Evolutionary conservation across 139 green algal genomes (phyloP), one percentile per base, ranked within the genome.

Genomic region (Ettlia oleoabundans): DNA sequence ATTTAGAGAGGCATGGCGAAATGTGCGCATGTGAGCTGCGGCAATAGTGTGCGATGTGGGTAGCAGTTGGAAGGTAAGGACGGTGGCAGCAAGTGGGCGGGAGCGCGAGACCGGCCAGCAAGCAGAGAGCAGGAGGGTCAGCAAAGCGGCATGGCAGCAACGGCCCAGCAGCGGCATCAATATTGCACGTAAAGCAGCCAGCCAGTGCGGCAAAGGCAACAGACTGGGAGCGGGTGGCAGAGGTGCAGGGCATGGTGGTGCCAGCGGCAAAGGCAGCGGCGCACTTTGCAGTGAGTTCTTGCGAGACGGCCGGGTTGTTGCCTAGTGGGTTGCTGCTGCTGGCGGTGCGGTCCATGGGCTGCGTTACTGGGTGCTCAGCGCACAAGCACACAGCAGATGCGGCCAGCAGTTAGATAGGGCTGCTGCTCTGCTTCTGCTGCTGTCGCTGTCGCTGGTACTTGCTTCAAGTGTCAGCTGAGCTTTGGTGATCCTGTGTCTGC

Each of bases 251-350:
- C 47, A 58, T 24, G 47, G 13, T 58, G 47, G 47, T 15, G 47
- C 7, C 61, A 38, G 21, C 3, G 6, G 18, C 61, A 13, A 1
- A 42, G 15, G 7, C 64, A n/a, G n/a, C n/a, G 47, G 65, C 71
- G 4, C 71, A 78, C 61, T 67, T 83, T 30, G 47, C 35, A 2
- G 64, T 61, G 3, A 76, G 43, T 15, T 76, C 78, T 2, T 43
- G 65, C 1, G 64, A 66, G 37, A 65, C 65, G n/a, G 78, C 78
- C 13, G 78, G 65, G 65, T 83, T 71, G 19, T 19, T 58, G 33
- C 47, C 65, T 7, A 66, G 43, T 35, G 13, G 32, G 55, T 65
- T 65, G 55, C 55, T 65, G 55, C 55, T n/a, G 55, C 15, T 24
- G 33, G 30, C 10, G 10, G 19, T 37, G 47, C 72, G 24, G 10